phyloP scores from a whole-genome alignment of 176 grass and related monocot genomes.

The Oryza brachyantha region DNA sequence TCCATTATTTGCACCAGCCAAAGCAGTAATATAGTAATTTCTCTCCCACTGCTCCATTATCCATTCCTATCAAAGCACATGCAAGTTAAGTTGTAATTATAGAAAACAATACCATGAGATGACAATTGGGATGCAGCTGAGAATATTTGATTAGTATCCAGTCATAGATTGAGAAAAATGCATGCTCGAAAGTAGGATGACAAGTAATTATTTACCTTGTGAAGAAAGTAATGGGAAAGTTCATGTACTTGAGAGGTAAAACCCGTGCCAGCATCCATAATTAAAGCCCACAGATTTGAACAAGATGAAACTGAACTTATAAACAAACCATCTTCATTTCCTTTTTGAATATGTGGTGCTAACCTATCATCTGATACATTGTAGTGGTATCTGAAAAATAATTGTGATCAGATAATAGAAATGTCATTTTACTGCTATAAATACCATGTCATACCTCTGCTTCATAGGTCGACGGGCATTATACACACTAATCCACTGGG shows the following conservation, averaged over 20 bases:
- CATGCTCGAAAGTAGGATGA: not conserved
- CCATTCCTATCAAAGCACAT: slow-evolving; percentile 68
- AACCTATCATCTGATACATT: slow-evolving; percentile 93
- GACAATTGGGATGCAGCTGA: not conserved
- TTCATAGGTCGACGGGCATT: slow-evolving; percentile 93
- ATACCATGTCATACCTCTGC: slow-evolving; percentile 55
- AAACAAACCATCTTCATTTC: slow-evolving; percentile 97
- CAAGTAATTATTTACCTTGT: slow-evolving; percentile 51
- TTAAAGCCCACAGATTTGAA: slow-evolving; percentile 88
- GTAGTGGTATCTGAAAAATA: slow-evolving; percentile 87
- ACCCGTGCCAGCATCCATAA: slow-evolving; percentile 96
- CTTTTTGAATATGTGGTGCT: slow-evolving; percentile 83
- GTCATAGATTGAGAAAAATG: slow-evolving; percentile 15
- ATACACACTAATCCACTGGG: slow-evolving; percentile 93
- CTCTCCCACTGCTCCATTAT: slow-evolving; percentile 99
- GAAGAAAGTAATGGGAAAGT: slow-evolving; percentile 76
- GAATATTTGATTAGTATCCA: not conserved
- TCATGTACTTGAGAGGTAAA: slow-evolving; percentile 82
- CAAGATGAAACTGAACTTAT: slow-evolving; percentile 87
- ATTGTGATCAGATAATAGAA: slow-evolving; percentile 12
- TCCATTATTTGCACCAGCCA: slow-evolving; percentile 71
- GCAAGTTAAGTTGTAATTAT: slow-evolving; percentile 34
- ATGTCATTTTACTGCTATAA: slow-evolving; percentile 17
- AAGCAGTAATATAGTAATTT: slow-evolving; percentile 85
- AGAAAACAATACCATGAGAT: slow-evolving; percentile 19